These are phyloP conservation scores for Leishmania tarentolae DNA, from an alignment of 208 protist genomes.

Conservation along the genomic window DNA sequence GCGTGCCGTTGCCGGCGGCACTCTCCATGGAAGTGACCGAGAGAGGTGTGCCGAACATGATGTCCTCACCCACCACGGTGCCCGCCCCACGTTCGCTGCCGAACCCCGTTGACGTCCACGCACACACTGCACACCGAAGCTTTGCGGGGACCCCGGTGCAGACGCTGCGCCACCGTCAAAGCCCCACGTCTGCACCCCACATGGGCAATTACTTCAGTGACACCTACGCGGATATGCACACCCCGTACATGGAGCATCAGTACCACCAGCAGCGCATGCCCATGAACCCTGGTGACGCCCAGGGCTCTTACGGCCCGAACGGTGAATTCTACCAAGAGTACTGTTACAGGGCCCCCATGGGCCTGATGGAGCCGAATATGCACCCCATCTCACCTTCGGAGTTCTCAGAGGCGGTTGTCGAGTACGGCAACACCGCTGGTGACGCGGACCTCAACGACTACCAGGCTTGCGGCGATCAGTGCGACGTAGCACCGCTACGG, in stretches of 20 bases:
- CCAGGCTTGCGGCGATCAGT: background rate
- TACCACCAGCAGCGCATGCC: background rate
- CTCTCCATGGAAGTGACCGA: background rate
- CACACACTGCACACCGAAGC: background rate
- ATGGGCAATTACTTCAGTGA: background rate
- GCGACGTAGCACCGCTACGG: background rate
- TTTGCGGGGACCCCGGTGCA: background rate
- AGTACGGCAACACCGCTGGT: background rate
- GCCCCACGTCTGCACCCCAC: background rate
- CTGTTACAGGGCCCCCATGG: background rate
- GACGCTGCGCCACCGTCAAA: background rate
- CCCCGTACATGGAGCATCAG: background rate
- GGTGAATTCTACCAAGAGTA: background rate
- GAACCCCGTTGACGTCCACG: background rate
- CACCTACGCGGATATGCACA: background rate
- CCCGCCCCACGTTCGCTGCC: conserved; percentile 7
- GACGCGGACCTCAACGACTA: background rate
- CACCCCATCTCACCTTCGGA: background rate
- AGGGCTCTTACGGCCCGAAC: background rate
- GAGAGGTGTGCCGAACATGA: background rate
- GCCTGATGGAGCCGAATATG: background rate
- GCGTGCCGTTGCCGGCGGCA: background rate
- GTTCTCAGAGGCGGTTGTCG: background rate
- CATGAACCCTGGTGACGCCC: background rate
- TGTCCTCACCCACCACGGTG: conserved; percentile 6